phyloP scores from a whole-genome alignment of 1,139 yeast genomes.

The Hemisphaericaspora subhashii region DNA sequence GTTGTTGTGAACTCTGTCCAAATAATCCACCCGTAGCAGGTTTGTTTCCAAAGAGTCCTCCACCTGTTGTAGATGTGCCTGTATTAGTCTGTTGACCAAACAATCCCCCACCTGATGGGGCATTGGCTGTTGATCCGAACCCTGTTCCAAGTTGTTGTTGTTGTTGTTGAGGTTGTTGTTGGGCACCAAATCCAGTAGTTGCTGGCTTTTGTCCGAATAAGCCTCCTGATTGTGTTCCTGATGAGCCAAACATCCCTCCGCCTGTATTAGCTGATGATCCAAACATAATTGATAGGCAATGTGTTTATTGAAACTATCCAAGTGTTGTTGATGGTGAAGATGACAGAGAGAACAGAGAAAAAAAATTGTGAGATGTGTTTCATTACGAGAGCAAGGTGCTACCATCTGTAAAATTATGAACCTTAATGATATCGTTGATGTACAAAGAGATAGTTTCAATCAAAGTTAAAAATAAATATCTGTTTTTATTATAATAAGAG shows the following conservation, averaged over 20 bases:
- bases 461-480: conserved; percentile 1
- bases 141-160: conserved; percentile 2
- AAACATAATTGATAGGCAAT: conserved; percentile 8
- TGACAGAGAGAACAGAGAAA: conserved; percentile 2
- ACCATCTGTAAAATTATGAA: too few relatives aligned
- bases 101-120: conserved; percentile 13
- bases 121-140: conserved; percentile 12
- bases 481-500: background rate
- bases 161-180: conserved; percentile 6
- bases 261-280: conserved; percentile 13
- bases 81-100: conserved; percentile 8
- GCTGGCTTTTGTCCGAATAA: conserved; percentile 17
- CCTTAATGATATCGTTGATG: too few relatives aligned
- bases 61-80: conserved; percentile 7
- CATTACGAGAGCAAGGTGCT: too few relatives aligned
- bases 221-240: conserved; percentile 7
- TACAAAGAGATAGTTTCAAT: too few relatives aligned
- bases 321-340: conserved; percentile 1
- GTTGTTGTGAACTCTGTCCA: conserved; percentile 10
- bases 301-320: background rate
- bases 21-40: conserved; percentile 18
- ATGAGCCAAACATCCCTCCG: conserved; percentile 17
- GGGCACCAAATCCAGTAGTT: conserved; percentile 5
- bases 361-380: conserved; percentile 1
- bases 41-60: conserved; percentile 15